These are phyloP conservation scores for Albophoma yamanashiensis DNA, from an alignment of 2,329 filamentous ascomycete genomes.

Conservation along the genomic window DNA sequence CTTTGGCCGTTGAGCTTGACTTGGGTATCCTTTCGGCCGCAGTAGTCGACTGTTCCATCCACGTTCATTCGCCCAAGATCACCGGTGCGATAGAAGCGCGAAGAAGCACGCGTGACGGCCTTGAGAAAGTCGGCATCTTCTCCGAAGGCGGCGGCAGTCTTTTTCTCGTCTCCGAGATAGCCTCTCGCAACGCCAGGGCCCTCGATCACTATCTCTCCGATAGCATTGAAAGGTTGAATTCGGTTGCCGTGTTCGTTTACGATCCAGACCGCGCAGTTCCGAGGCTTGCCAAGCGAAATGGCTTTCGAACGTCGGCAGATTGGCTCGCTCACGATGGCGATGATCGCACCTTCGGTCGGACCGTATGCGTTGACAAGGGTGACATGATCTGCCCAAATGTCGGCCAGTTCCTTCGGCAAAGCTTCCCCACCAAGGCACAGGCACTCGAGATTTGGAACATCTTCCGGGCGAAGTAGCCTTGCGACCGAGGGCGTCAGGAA, in stretches of 20 bases:
- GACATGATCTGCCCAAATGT: slow-evolving; percentile 8
- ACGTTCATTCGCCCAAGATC: background rate
- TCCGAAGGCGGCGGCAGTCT: slow-evolving; percentile 1
- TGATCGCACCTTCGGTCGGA: slow-evolving; percentile 10
- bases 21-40: slow-evolving; percentile 1
- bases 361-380: slow-evolving; percentile 13
- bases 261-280: slow-evolving; percentile 1
- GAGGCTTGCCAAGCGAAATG: background rate
- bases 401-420: slow-evolving; percentile 7
- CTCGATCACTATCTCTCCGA: slow-evolving; percentile 1
- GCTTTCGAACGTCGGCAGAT: background rate
- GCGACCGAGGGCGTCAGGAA: slow-evolving; percentile 13
- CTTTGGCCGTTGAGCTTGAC: slow-evolving; percentile 2
- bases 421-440: slow-evolving; percentile 9
- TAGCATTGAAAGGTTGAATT: background rate
- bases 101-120: background rate
- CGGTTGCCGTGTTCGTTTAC: background rate
- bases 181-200: slow-evolving; percentile 1
- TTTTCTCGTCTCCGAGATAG: background rate
- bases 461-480: slow-evolving; percentile 8
- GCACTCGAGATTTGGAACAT: background rate
- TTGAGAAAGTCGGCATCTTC: background rate
- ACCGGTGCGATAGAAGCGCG: slow-evolving; percentile 1
- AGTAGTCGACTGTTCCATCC: slow-evolving; percentile 1
- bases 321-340: slow-evolving; percentile 1